Conservation (phyloP, 2,329 filamentous ascomycete species). For the Macrophomina tecta region DNA sequence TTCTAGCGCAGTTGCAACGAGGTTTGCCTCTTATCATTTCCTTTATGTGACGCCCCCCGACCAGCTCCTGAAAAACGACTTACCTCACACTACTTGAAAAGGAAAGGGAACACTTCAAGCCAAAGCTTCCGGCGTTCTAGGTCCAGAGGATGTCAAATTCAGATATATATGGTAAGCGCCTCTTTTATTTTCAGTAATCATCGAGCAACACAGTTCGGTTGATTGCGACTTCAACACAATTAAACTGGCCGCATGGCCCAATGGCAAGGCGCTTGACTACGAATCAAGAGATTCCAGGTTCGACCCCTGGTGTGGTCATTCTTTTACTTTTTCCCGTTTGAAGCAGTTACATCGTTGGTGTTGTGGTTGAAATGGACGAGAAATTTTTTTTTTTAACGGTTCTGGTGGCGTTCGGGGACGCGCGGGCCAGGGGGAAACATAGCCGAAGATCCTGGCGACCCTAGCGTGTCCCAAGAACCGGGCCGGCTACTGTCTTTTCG, state of each 20-base stretch:
- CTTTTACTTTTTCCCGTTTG: constrained; percentile 9
- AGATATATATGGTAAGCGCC: background rate
- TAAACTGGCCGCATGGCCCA: constrained; percentile 45
- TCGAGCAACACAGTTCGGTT: background rate
- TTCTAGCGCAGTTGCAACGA: too few species aligned
- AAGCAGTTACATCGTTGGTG: background rate
- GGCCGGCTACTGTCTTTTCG: background rate
- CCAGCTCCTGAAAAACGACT: too few species aligned
- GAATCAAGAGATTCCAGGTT: constrained; percentile 51
- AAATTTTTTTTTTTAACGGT: constrained; percentile 18
- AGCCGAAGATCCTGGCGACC: background rate
- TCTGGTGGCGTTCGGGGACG: constrained; percentile 6
- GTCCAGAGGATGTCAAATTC: too few species aligned
- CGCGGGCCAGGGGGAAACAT: constrained; percentile 10
- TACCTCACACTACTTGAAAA: too few species aligned
- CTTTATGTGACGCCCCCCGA: too few species aligned
- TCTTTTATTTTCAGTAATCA: background rate
- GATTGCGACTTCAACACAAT: background rate
- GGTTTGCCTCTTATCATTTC: too few species aligned
- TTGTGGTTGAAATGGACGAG: background rate
- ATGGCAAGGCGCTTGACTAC: constrained; percentile 59
- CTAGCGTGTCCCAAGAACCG: background rate
- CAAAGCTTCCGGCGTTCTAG: too few species aligned
- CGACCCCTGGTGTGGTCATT: constrained; percentile 28
- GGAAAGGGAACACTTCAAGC: too few species aligned